A percentile compares a stretch with the other conserved stretches of the same genome.
Evolutionary conservation across 2,329 filamentous ascomycete species (phyloP).

Genomic region (Cladophialophora immunda): DNA sequence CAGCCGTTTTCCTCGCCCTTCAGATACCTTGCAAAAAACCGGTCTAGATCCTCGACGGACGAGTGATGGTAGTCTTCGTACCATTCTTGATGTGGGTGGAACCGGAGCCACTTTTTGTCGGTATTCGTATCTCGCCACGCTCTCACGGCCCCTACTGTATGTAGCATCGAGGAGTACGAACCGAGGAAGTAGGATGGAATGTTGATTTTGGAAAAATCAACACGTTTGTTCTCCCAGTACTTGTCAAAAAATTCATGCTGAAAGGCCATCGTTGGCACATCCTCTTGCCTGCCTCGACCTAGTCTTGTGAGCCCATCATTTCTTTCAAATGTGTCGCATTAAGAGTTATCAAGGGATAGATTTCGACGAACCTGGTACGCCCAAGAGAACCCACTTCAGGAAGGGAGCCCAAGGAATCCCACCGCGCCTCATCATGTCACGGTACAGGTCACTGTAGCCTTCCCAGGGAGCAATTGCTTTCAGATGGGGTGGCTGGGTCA

Average conservation of each 20-base stretch:
- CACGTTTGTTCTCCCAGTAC: constrained; percentile 41
- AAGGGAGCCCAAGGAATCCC: constrained; percentile 41
- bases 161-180: constrained; percentile 38
- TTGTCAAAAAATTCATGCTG: constrained; percentile 31
- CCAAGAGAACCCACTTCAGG: constrained; percentile 28
- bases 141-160: constrained; percentile 50
- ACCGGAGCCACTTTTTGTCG: constrained; percentile 55
- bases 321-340: too few species aligned
- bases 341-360: background rate
- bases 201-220: constrained; percentile 42
- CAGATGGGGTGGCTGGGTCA: constrained; percentile 53
- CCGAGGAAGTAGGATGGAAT: constrained; percentile 49
- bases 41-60: constrained; percentile 49
- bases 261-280: constrained; percentile 13
- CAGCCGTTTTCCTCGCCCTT: constrained; percentile 56
- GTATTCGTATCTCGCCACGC: constrained; percentile 50
- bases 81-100: constrained; percentile 56
- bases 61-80: constrained; percentile 53
- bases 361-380: constrained; percentile 21
- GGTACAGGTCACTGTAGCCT: constrained; percentile 57
- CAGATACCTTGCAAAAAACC: constrained; percentile 59
- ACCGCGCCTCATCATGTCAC: constrained; percentile 57
- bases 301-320: too few species aligned
- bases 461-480: constrained; percentile 59
- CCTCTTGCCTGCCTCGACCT: constrained; percentile 26